phyloP scores from a whole-genome alignment of 2,329 filamentous ascomycete genomes.

The Neonectria sp. region DNA sequence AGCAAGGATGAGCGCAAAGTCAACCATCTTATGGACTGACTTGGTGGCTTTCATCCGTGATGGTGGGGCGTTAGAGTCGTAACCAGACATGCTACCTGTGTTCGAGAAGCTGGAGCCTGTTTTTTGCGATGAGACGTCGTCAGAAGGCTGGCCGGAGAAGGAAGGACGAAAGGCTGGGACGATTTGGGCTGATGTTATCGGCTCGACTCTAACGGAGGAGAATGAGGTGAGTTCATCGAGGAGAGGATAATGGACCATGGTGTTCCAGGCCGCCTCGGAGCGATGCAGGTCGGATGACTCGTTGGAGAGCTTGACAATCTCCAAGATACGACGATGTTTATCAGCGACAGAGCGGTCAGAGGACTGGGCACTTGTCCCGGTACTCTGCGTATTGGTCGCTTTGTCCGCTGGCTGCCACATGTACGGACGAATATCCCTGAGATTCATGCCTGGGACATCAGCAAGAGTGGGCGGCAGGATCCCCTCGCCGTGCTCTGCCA shows the following conservation, averaged over 20 bases:
- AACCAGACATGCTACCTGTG: neutral
- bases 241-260: slow-evolving; percentile 15
- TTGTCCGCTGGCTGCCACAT: slow-evolving; percentile 18
- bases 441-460: neutral
- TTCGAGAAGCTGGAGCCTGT: slow-evolving; percentile 6
- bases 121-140: slow-evolving; percentile 2
- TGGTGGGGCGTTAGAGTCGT: neutral
- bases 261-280: slow-evolving; percentile 28
- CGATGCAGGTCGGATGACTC: slow-evolving; percentile 15
- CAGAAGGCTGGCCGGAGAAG: slow-evolving; percentile 1
- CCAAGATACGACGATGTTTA: slow-evolving; percentile 9
- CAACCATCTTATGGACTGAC: slow-evolving; percentile 32
- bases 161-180: slow-evolving; percentile 19
- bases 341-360: slow-evolving; percentile 4
- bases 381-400: neutral
- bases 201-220: slow-evolving; percentile 17
- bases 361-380: neutral
- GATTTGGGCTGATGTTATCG: slow-evolving; percentile 27
- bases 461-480: slow-evolving; percentile 16
- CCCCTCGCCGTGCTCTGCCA: slow-evolving; percentile 7
- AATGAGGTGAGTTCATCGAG: slow-evolving; percentile 10
- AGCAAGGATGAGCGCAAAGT: slow-evolving; percentile 25
- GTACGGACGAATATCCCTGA: neutral
- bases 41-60: neutral
- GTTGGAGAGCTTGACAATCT: slow-evolving; percentile 14